A percentile compares a stretch with the other conserved stretches of the same genome.
These are phyloP conservation scores for Fusarium longipes DNA, from an alignment of 2,329 filamentous ascomycete genomes.

Conservation along the genomic window DNA sequence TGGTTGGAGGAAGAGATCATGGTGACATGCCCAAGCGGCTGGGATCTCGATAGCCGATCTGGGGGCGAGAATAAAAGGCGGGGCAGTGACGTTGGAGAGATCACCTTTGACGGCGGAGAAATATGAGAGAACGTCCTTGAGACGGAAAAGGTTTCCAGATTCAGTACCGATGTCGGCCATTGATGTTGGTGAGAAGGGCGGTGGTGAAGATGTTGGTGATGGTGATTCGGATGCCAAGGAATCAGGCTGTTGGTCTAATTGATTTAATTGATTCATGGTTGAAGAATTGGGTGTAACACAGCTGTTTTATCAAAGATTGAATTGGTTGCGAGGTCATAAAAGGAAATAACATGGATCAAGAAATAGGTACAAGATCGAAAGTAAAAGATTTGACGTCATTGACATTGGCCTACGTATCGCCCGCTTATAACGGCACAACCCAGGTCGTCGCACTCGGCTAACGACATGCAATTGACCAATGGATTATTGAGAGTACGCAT, in stretches of 20 bases:
- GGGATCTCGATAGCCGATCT: slow-evolving; percentile 64
- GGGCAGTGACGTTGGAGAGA: slow-evolving; percentile 63
- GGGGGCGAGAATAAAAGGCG: slow-evolving; percentile 61
- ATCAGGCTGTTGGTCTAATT: background rate
- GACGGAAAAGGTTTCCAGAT: slow-evolving; percentile 14
- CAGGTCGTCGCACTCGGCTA: slow-evolving; percentile 13
- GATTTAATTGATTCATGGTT: background rate
- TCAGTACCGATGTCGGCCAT: slow-evolving; percentile 24
- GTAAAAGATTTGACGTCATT: slow-evolving; percentile 21
- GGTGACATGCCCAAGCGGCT: slow-evolving; percentile 57
- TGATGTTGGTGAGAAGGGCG: slow-evolving; percentile 1
- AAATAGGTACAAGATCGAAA: slow-evolving; percentile 2
- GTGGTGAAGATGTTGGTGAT: background rate
- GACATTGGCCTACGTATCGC: slow-evolving; percentile 15
- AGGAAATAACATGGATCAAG: slow-evolving; percentile 8
- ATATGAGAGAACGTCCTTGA: slow-evolving; percentile 22
- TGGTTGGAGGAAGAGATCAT: slow-evolving; percentile 28
- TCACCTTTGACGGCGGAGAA: slow-evolving; percentile 57
- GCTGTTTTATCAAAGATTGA: background rate
- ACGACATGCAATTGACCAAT: background rate
- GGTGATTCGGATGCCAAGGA: slow-evolving; percentile 11
- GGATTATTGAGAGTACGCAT: background rate
- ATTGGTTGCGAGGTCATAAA: background rate
- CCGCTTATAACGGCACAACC: slow-evolving; percentile 19
- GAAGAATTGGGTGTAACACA: background rate